Evolutionary conservation across 2,329 filamentous ascomycete species (phyloP), one percentile per base, ranked within the genome.

Genomic region (Plenodomus lindquistii): DNA sequence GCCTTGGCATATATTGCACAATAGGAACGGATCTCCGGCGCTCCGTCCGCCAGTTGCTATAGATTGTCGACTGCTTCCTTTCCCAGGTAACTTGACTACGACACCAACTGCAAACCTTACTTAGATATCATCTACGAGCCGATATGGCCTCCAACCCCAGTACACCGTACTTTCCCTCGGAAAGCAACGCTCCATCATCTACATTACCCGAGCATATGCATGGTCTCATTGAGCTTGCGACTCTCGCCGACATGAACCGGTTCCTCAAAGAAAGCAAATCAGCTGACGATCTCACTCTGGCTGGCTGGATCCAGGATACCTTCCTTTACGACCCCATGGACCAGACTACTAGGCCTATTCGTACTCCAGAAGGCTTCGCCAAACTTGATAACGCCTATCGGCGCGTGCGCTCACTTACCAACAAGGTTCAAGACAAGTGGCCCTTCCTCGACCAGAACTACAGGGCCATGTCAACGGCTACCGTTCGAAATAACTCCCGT

Each of bases 381-480:
- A 55, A 62, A 17, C 46, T 70, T 3, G 57, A 66, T 22, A 50
- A 49, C n/a, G 66, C 66, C 13, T 70, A 64, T 38, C 59, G 60
- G 36, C 60, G 66, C 27, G 64, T 63, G 18, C 59, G 60, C 13
- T 46, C 50, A 16, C 59, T 69, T 22, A 68, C 65, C 15, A 62
- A 60, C n/a, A 60, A 59, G 40, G 54, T 61, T 20, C 60, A 63
- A 52, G 64, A 69, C 29, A 64, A 67, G 45, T 70, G 65, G 65
- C 66, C 66, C 18, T 68, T 69, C 37, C 64, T 63, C 37, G 55
- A 63, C 27, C 42, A 41, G 10, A 54, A 50, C 22, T 60, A 56
- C 55, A 67, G 64, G 39, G 42, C 50, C 19, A 59, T 67, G 54
- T 53, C 57, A n/a, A 45, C 52, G 10, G 45, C 48, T 6, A 50